A percentile compares a stretch with the other conserved stretches of the same genome.
Conservation (phyloP, 2,329 filamentous ascomycete species). For the Alternaria hordeiaustralica region DNA sequence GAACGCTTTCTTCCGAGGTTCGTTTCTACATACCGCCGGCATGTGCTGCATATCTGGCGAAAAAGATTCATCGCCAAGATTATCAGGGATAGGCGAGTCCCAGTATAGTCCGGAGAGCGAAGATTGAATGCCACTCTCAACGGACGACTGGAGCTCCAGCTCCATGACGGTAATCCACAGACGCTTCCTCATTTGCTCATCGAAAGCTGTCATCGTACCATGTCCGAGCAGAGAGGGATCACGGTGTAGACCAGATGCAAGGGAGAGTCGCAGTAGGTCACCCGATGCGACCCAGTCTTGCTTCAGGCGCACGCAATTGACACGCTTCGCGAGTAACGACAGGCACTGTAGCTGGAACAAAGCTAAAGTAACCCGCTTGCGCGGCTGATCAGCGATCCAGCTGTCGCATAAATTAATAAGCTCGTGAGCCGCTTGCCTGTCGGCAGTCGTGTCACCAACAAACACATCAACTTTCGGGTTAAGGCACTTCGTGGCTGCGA, state of each 20-base stretch:
- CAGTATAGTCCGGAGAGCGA: constrained; percentile 53
- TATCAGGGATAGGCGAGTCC: constrained; percentile 57
- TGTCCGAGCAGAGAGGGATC: constrained; percentile 50
- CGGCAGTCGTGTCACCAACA: constrained; percentile 52
- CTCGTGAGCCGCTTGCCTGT: constrained; percentile 48
- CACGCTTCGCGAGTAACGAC: constrained; percentile 57
- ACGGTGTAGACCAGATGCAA: constrained; percentile 62
- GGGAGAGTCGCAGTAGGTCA: constrained; percentile 59
- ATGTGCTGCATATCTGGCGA: constrained; percentile 28
- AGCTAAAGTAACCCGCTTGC: constrained; percentile 59
- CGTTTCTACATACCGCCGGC: constrained; percentile 18
- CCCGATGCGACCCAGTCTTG: constrained; percentile 61
- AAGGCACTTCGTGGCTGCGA: constrained; percentile 48
- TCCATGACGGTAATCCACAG: constrained; percentile 65
- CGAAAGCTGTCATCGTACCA: constrained; percentile 47
- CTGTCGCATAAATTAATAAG: constrained; percentile 50
- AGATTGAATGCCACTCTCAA: constrained; percentile 62
- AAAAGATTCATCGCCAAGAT: constrained; percentile 60
- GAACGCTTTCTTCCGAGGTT: not conserved
- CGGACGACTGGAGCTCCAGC: constrained; percentile 62
- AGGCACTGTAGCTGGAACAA: constrained; percentile 61
- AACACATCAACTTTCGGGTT: constrained; percentile 45
- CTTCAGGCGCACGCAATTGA: constrained; percentile 60
- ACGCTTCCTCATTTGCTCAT: constrained; percentile 61
- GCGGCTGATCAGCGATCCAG: constrained; percentile 55